Conservation (phyloP, 345 rosid genomes). For the Lumnitzera littorea region DNA sequence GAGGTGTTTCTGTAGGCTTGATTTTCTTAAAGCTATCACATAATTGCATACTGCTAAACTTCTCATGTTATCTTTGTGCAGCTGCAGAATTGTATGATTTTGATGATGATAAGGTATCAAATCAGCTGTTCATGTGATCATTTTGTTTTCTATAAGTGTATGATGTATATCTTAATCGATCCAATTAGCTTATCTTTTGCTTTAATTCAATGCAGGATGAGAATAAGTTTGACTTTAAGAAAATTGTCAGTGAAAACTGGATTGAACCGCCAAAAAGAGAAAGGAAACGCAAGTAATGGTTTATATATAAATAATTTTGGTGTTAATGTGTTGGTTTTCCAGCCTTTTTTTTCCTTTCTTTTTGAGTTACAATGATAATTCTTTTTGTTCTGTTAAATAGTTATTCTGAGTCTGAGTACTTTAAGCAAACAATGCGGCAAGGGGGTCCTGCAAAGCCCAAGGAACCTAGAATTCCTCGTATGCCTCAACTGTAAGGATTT, state of each 20-base stretch:
- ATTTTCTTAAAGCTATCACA: background rate
- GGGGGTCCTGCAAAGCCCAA: slow-evolving; percentile 88
- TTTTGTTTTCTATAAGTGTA: background rate
- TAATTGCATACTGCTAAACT: background rate
- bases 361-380: background rate
- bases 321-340: background rate
- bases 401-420: slow-evolving; percentile 96
- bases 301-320: background rate
- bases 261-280: slow-evolving; percentile 97
- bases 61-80: slow-evolving; percentile 26
- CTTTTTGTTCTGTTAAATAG: slow-evolving; percentile 23
- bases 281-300: slow-evolving; percentile 90
- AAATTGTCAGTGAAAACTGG: slow-evolving; percentile 94
- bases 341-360: background rate
- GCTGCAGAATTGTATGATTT: slow-evolving; percentile 93
- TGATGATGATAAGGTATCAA: slow-evolving; percentile 71
- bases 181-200: slow-evolving; percentile 4
- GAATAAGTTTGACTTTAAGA: slow-evolving; percentile 85
- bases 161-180: background rate
- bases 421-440: slow-evolving; percentile 95
- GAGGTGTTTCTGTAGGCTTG: background rate
- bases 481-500: slow-evolving; percentile 85
- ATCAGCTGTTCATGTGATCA: background rate
- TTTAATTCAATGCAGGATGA: slow-evolving; percentile 59
- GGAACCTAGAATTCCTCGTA: slow-evolving; percentile 98